Evolutionary conservation across 805 yeast genomes (phyloP), one percentile per base, ranked within the genome.

Genomic region (Ogataea haglerorum): DNA sequence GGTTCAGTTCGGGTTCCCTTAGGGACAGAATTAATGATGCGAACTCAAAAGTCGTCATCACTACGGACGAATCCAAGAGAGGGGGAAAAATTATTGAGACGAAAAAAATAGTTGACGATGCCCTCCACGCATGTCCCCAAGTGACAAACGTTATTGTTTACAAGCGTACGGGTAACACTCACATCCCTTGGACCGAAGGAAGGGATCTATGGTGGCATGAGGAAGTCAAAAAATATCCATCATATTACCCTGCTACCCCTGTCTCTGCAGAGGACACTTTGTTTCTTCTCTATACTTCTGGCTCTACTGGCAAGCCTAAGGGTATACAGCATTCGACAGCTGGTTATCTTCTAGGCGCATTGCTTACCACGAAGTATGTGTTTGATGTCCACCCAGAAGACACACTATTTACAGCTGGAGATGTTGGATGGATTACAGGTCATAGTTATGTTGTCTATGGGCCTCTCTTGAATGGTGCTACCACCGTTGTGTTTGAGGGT

Each of bases 391-490:
- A 85, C 55, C 73, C 75, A 30, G 80, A 82, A 43, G 95, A 85
- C 59, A 69, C 78, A 10, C 70, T 85, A 42, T 85, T 85, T 72
- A 85, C 93, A 13, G 93, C 95, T 22, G 95, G 93, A 60, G 95
- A 85, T 66, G 83, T 85, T 39, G 95, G 95, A 56, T 85, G 95
- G 95, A 83, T 85, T 56, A 85, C 95, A 6, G 95, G 95, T 43
- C 95, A 85, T 66, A 75, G 93, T 9, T 85, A 85, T 56, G 89
- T 80, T 14, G 76, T 85, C 35, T 85, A 85, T 60, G 95, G 95
- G 42, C 95, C 95, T 27, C 70, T 85, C 58, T 62, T 75, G 22
- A 71, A 75, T 52, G 95, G 95, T 60, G 80, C 84, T 42, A 80
- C 95, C 23, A 79, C 93, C 15, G 75, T 85, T 32, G 84, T 85